A percentile compares a stretch with the other conserved stretches of the same genome.
Conservation (phyloP, 495 filamentous ascomycete genomes). For the Penicillium argentinense region DNA sequence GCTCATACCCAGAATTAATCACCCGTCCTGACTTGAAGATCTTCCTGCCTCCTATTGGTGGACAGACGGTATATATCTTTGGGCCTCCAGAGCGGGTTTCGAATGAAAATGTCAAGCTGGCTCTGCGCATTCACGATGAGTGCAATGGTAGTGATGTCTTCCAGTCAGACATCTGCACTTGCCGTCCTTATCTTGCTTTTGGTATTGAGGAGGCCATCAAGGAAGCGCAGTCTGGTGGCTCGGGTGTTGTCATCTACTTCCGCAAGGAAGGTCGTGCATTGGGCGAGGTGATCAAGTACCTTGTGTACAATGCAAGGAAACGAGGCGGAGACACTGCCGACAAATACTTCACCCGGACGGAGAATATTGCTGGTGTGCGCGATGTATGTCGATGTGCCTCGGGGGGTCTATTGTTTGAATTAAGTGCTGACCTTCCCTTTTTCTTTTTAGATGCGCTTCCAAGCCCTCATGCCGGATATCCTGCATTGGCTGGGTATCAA, state of each 20-base stretch:
- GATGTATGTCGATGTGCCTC: too few species aligned
- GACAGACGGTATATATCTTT: slow-evolving; percentile 95
- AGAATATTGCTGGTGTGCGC: slow-evolving; percentile 96
- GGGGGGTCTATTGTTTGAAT: too few species aligned
- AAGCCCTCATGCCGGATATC: slow-evolving; percentile 98
- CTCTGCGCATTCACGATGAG: slow-evolving; percentile 94
- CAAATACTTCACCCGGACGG: slow-evolving; percentile 96
- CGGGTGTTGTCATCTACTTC: slow-evolving; percentile 98
- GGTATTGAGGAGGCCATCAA: slow-evolving; percentile 96
- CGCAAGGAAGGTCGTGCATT: slow-evolving; percentile 94
- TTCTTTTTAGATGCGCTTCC: slow-evolving; percentile 93
- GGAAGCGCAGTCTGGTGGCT: slow-evolving; percentile 91
- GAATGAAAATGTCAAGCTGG: slow-evolving; percentile 78
- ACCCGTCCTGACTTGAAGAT: slow-evolving; percentile 92
- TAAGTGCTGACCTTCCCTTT: too few species aligned
- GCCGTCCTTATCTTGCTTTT: slow-evolving; percentile 93
- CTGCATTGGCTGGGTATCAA: slow-evolving; percentile 98
- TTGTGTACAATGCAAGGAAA: slow-evolving; percentile 93
- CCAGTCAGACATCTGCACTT: slow-evolving; percentile 97
- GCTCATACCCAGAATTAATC: slow-evolving; percentile 88
- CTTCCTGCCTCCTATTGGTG: slow-evolving; percentile 94
- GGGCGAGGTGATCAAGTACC: slow-evolving; percentile 96
- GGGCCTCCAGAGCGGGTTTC: slow-evolving; percentile 92
- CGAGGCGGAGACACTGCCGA: slow-evolving; percentile 83
- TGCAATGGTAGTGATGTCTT: slow-evolving; percentile 98